Base-by-base conservation (phyloP, 1,139 yeast genomes). In the Yamadazyma aaseri region DNA sequence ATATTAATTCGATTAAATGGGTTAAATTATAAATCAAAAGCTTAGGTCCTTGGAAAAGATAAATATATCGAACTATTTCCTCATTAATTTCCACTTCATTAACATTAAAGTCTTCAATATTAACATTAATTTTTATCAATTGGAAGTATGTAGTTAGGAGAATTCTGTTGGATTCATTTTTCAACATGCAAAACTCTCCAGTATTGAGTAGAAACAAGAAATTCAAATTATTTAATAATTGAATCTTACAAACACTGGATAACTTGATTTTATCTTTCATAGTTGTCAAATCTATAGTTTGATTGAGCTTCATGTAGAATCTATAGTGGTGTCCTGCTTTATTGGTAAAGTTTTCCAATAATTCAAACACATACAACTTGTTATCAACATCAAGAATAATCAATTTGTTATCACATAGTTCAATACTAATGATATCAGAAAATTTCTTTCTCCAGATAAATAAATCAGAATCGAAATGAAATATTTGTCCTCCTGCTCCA, bases 361-460 rank as follows among this genome's bases (percentile, higher is more conserved):
- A 41, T 31, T 63, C 67, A 32, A 66, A 53, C 16, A 62, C 56
- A 12, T 63, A 50, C 13, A 68, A 47, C 33, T 61, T 55, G 34
- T 46, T 49, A 34, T 63, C 66, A 26, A 46, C 42, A 11, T 68
- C 51, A 20, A 68, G 39, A 2, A 65, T 46, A 12, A 67, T 47
- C 28, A 58, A 48, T 31, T 51, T 43, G 38, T 37, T 40, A 6
- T 32, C 37, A n/a, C 36, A 33, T 2, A 56, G 39, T 14, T 60
- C 62, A 32, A 56, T 46, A 16, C 47, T 46, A 15, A 63, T 32
- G 23, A 67, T 55, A 12, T 40, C 29, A 53, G 56, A 28, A 39
- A 70, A 61, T 39, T 60, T 58, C 36, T 65, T 63, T 34, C 67
- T 59, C 73, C 74, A 69, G 7, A 66, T 46, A 18, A 69, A 56